Evolutionary conservation across 2,329 filamentous ascomycete species (phyloP).

Genomic region (Tolypocladium album): DNA sequence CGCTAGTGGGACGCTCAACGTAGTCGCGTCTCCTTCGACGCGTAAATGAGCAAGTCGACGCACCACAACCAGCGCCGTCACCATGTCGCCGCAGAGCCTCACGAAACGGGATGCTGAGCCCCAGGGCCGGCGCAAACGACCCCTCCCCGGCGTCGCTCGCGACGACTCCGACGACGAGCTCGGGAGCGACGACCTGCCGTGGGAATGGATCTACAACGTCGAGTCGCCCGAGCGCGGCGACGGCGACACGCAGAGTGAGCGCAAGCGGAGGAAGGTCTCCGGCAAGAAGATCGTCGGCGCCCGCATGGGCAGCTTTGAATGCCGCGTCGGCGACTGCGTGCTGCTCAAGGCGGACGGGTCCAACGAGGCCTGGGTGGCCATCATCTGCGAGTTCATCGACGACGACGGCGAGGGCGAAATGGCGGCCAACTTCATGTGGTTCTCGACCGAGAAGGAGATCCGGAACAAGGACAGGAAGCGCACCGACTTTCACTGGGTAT

Average conservation of each 20-base stretch:
- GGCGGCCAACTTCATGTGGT: conserved; percentile 89
- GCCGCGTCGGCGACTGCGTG: conserved; percentile 71
- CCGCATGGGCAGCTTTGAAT: conserved; percentile 70
- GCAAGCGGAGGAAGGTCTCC: conserved; percentile 23
- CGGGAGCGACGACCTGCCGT: conserved; percentile 58
- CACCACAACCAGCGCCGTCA: conserved; percentile 4
- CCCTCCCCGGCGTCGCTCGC: conserved; percentile 45
- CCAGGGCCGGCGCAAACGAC: conserved; percentile 8
- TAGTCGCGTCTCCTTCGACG: conserved; percentile 18
- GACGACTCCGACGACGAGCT: conserved; percentile 88
- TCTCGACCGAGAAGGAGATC: conserved; percentile 84
- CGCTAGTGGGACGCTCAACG: background rate
- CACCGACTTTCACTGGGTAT: conserved; percentile 61
- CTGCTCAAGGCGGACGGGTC: conserved; percentile 79
- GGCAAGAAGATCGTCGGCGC: conserved; percentile 62
- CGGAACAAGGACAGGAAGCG: conserved; percentile 74
- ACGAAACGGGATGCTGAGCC: conserved; percentile 9
- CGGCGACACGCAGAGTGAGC: conserved; percentile 17
- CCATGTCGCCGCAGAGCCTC: conserved; percentile 14
- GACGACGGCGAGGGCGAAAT: conserved; percentile 56
- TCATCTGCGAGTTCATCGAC: conserved; percentile 74
- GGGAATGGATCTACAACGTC: conserved; percentile 65
- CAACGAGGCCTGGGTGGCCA: conserved; percentile 84
- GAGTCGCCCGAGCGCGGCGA: conserved; percentile 18
- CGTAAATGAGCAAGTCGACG: conserved; percentile 10